Base-by-base conservation (phyloP, 352 stramenopile species). In the Globisporangium yorkense region DNA sequence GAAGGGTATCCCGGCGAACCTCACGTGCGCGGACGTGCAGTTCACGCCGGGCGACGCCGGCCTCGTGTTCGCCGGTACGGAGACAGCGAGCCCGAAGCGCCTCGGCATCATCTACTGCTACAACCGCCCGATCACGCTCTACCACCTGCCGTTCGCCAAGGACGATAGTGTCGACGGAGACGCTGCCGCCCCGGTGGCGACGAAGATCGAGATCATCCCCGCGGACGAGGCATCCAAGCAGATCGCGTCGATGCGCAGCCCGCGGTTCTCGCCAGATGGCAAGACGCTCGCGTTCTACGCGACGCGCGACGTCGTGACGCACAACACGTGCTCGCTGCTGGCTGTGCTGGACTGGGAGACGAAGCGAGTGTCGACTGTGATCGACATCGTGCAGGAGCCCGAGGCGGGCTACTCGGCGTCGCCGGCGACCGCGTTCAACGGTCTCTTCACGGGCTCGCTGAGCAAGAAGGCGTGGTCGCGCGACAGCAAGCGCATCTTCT, bases 51-150 rank as follows among this genome's bases (percentile, higher is more conserved):
- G 58, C 16, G 73, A 88, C 54, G 62, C 79, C 21, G 70, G 71
- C 0, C 62, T 94, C 18, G 68, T 94, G 46, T 89, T 91, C 68
- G 71, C 77, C 16, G 81, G 66, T 12, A 88, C 77, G 2, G 69
- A 77, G 53, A 87, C 72, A 21, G 63, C 82, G 43, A 68, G 61
- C 29, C 74, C 77, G 18, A 86, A 83, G 49, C 68, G 77, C 21
- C 59, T 94, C 9, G 87, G 87, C 7, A 77, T 96, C 50, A 86
- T 95, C 56, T 93, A 94, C 70, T 96, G 85, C 68, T 93, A 87
- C 69, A 93, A 94, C 60, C 76, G 87, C 12, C 79, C 79, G 0
- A 87, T 81, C 53, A 62, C 68, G 20, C 57, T 96, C 2, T 93
- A 92, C 54, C 68, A 79, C 35, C 59, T 83, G 2, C 57, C 65